Base-by-base conservation (phyloP, 257 asterid genomes). In the Salvia miltiorrhiza region DNA sequence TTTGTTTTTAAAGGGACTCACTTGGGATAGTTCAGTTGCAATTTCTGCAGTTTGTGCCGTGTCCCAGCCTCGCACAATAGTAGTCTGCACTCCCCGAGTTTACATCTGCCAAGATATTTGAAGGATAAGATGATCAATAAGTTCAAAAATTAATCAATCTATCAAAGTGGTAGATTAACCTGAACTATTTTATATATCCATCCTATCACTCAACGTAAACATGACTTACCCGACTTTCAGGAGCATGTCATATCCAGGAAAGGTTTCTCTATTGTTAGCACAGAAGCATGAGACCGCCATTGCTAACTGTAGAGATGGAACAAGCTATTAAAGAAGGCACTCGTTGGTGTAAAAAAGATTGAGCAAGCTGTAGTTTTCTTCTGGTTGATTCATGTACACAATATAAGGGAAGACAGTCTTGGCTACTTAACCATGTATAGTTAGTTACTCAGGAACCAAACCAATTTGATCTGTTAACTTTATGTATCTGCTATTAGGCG, bases 11-110 rank as follows among this genome's bases (percentile, higher is more conserved):
- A 48, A 61, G 17, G 72, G 61, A 67, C 85, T 70, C 30, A 90
- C 99, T 94, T 90, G 39, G 99, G 97, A 74, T 90, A 88, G 80
- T 93, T 90, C 57, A 93, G 97, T 78, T 93, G 99, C 85, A 93
- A 69, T 65, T 93, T 93, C 86, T 93, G 99, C 87, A 90, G 71
- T 79, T 82, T 93, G 83, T 93, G 99, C 44, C 82, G 84, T 13
- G 76, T 74, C 40, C 95, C 94, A 21, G 88, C 76, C 83, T 93
- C 97, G 60, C 95, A 87, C 79, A 93, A 63, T 65, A 93, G 30
- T 54, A 90, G 75, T 77, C 97, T 86, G 80, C 92, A 88, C 70
- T 88, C 96, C n/a, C 99, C 99, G 13, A 93, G 99, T 82, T 88
- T 90, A 88, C 99, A 87, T 64, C 99, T 93, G 85, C 71, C 26